Conservation (phyloP, 1,284 basidiomycete genomes). For the Takashimella tepidaria region DNA sequence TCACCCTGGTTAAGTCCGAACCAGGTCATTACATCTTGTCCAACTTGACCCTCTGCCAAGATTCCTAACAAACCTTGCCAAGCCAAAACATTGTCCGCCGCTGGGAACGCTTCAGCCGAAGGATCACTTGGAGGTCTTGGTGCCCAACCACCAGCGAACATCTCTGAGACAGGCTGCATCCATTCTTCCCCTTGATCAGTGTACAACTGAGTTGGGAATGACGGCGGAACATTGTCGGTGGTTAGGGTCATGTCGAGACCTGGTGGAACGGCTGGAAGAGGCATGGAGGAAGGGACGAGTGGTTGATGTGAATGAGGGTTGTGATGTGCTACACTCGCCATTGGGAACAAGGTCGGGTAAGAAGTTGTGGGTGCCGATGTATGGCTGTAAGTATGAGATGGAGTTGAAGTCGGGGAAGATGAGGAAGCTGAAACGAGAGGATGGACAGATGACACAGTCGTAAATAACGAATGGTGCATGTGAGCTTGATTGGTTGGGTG, state of each 20-base stretch:
- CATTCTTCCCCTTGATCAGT: neutral
- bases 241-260: neutral
- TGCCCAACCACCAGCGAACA: conserved; percentile 5
- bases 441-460: too few species aligned
- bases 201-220: neutral
- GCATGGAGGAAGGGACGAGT: neutral
- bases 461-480: too few species aligned
- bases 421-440: too few species aligned
- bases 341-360: neutral
- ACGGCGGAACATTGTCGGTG: neutral
- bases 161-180: neutral
- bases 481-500: too few species aligned
- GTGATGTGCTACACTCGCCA: neutral
- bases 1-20: too few species aligned
- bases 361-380: neutral
- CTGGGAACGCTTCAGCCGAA: conserved; percentile 14
- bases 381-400: too few species aligned
- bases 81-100: conserved; percentile 12
- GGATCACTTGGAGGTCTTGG: conserved; percentile 16
- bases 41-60: neutral
- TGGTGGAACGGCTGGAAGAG: neutral
- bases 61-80: conserved; percentile 11
- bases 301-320: neutral
- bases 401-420: too few species aligned
- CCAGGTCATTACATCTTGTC: neutral